These are phyloP conservation scores for Musa troglodytarum DNA, from an alignment of 176 grass and related monocot species.

Conservation along the genomic window DNA sequence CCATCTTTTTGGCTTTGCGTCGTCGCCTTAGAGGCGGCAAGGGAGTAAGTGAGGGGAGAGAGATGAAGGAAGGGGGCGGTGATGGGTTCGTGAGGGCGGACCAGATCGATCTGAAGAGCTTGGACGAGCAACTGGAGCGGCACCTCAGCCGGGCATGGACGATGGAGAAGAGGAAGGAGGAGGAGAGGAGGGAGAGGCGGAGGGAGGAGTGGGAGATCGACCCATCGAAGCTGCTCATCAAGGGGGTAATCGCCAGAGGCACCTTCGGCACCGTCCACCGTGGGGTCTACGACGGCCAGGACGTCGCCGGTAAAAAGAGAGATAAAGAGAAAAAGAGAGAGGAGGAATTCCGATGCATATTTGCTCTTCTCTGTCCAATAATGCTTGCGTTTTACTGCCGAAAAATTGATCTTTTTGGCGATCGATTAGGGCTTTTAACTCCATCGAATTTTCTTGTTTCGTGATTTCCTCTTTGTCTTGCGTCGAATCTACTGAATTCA, in stretches of 20 bases:
- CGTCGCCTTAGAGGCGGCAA: not conserved
- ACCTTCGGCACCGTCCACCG: conserved; percentile 96
- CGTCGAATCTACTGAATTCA: not conserved
- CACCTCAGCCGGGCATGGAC: conserved; percentile 73
- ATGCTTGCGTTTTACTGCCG: not conserved
- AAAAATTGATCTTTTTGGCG: not conserved
- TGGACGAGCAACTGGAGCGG: conserved; percentile 93
- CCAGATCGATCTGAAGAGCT: conserved; percentile 61
- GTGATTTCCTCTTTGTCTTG: not conserved
- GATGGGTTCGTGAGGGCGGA: conserved; percentile 71
- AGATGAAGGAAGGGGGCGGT: conserved; percentile 27
- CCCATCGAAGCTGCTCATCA: conserved; percentile 70
- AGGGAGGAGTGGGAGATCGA: conserved; percentile 97
- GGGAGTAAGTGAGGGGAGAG: not conserved
- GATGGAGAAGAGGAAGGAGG: conserved; percentile 86
- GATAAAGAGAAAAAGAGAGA: not conserved
- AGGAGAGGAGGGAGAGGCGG: conserved; percentile 31
- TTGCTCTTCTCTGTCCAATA: not conserved
- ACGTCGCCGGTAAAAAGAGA: conserved; percentile 64
- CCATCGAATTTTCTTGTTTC: not conserved
- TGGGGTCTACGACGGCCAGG: conserved; percentile 95
- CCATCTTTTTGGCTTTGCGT: not conserved
- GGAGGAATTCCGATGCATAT: not conserved
- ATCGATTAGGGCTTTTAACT: not conserved
- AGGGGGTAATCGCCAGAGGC: conserved; percentile 83